A percentile compares a stretch with the other conserved stretches of the same genome.
These are phyloP conservation scores for Pugionium dolabratum DNA, from an alignment of 345 rosid genomes.

Conservation along the genomic window DNA sequence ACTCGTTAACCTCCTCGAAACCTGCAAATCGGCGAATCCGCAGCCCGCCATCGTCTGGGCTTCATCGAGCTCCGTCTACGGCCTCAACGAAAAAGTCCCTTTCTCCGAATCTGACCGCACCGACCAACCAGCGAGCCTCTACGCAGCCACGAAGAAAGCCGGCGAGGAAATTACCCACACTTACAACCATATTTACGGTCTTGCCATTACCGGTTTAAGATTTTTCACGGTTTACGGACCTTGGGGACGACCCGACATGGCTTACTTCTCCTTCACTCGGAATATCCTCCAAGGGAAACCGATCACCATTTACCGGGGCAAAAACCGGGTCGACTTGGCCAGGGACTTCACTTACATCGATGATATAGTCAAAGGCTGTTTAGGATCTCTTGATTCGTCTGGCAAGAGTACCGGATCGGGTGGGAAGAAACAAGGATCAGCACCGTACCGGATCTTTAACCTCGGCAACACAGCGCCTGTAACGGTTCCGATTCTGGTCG, in stretches of 20 bases:
- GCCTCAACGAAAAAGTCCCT: constrained; percentile 65
- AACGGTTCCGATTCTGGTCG: constrained; percentile 68
- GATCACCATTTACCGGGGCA: constrained; percentile 68
- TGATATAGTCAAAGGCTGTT: constrained; percentile 74
- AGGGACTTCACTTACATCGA: constrained; percentile 85
- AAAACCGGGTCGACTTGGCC: constrained; percentile 64
- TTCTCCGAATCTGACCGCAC: constrained; percentile 73
- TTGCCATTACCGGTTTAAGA: constrained; percentile 71
- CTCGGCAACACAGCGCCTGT: constrained; percentile 84
- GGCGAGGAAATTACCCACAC: constrained; percentile 84
- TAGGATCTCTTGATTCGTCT: constrained; percentile 69
- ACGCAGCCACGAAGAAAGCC: constrained; percentile 86
- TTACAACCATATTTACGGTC: constrained; percentile 79
- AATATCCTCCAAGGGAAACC: constrained; percentile 75
- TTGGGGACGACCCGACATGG: constrained; percentile 92
- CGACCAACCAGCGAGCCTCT: constrained; percentile 80
- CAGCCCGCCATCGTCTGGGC: constrained; percentile 89
- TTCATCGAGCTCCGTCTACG: constrained; percentile 81
- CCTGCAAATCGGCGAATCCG: constrained; percentile 66
- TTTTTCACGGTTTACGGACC: constrained; percentile 90
- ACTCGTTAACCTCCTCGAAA: constrained; percentile 67
- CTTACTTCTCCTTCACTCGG: constrained; percentile 67
- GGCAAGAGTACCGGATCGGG: constrained; percentile 78
- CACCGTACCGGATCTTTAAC: constrained; percentile 67
- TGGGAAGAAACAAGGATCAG: constrained; percentile 71